Conservation (phyloP, 2,329 filamentous ascomycete genomes). For the Aaosphaeria arxii region DNA sequence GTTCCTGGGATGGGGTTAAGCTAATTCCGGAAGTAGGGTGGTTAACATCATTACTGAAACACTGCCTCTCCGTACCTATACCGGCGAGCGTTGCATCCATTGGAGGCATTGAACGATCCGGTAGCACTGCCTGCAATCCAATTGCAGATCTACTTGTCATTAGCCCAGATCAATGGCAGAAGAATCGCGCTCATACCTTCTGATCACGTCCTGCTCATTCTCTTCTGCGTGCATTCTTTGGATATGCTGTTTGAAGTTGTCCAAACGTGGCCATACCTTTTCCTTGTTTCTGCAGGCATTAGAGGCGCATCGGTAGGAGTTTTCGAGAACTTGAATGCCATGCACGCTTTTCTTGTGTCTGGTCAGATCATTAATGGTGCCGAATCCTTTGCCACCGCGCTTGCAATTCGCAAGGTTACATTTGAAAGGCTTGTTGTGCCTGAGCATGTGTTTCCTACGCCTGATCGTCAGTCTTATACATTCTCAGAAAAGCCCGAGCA, state of each 20-base stretch:
- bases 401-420: conserved; percentile 60
- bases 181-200: conserved; percentile 35
- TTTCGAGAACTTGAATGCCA: conserved; percentile 43
- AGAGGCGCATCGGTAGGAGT: conserved; percentile 59
- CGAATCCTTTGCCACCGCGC: conserved; percentile 63
- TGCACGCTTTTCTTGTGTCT: conserved; percentile 76
- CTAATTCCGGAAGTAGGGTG: conserved; percentile 15
- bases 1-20: conserved; percentile 19
- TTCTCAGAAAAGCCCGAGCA: conserved; percentile 1
- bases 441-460: conserved; percentile 66
- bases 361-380: conserved; percentile 77
- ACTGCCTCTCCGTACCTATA: conserved; percentile 21
- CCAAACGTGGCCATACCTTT: conserved; percentile 76
- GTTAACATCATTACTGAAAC: conserved; percentile 17
- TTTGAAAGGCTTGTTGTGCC: conserved; percentile 65
- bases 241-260: conserved; percentile 85
- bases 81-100: conserved; percentile 30
- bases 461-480: conserved; percentile 8
- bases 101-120: conserved; percentile 14
- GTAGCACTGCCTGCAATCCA: conserved; percentile 2
- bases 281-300: conserved; percentile 55
- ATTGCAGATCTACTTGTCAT: conserved; percentile 20
- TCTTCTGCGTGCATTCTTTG: conserved; percentile 61
- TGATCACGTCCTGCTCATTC: conserved; percentile 44
- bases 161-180: neutral